Evolutionary conservation across 1,284 basidiomycete genomes (phyloP).

Genomic region (Ganoderma sinense): DNA sequence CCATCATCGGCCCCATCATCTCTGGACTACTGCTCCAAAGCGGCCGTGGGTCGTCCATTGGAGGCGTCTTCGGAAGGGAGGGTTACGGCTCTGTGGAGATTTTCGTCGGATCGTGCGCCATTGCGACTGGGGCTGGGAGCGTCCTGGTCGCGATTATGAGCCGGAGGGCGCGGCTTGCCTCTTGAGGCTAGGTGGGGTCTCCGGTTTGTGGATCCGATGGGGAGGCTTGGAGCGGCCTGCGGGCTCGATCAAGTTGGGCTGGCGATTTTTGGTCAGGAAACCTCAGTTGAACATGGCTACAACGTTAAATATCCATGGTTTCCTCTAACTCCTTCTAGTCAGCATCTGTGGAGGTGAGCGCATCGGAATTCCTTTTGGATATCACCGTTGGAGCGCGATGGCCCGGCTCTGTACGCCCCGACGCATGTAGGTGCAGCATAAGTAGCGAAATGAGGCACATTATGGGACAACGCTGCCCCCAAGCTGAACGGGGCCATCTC

Average conservation of each 20-base stretch:
- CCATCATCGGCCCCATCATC: constrained; percentile 34
- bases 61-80: constrained; percentile 31
- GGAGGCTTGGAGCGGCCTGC: not conserved
- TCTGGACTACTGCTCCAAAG: constrained; percentile 35
- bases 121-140: constrained; percentile 32
- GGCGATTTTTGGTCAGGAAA: not conserved
- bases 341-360: not conserved
- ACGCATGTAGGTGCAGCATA: not conserved
- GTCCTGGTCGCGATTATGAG: constrained; percentile 32
- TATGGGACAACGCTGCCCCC: not conserved
- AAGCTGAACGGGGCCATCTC: not conserved
- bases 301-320: no score
- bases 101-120: constrained; percentile 38
- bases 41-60: constrained; percentile 26
- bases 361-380: not conserved
- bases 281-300: no score
- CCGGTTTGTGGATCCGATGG: not conserved
- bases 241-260: not conserved
- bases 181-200: not conserved
- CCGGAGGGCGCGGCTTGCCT: constrained; percentile 11
- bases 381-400: not conserved
- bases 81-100: constrained; percentile 38
- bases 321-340: no score
- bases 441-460: not conserved
- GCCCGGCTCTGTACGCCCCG: not conserved